Base-by-base conservation (phyloP, 2,329 filamentous ascomycete species). In the Amesomyces nigricolor region DNA sequence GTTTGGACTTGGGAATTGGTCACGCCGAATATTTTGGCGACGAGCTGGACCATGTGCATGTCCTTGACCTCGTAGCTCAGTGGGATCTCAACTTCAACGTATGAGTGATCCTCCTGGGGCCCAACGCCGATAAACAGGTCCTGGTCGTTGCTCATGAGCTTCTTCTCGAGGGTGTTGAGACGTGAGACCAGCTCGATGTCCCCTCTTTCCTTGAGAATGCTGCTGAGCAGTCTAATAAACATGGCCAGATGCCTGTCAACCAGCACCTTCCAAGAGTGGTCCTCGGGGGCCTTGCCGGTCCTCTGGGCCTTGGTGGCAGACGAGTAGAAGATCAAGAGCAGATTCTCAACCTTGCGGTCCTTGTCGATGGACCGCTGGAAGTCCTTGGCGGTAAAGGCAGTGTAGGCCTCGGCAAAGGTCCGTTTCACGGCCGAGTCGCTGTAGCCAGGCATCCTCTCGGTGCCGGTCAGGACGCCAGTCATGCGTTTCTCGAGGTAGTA, bases 271-370 rank as follows among this genome's bases (percentile, higher is more conserved):
- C 90, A 96, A 51, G 83, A 82, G 68, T 95, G 90, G 70, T 97
- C 92, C 46, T 88, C 87, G 0, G 84, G 78, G 0, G 81, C 72
- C 70, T 88, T 88, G 51, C 87, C 81, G 69, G 89, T 64, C 64
- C 89, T 70, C 65, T 96, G 80, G 59, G 95, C 91, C 70, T 95
- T 95, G 45, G 90, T 95, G 6, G 94, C 91, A 60, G 89, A 88
- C 1, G 91, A 95, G 73, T 95, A 97, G 77, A 99, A 97, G 61
- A 97, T 96, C 63, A 99, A 79, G 50, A 99, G 84, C 50, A 97
- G 75, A 61, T 95, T 91, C 71, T 99, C 94, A 19, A 95, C 86
- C 66, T 92, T 86, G 60, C 92, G 83, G 70, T 96, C 92, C 73
- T 95, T 95, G 67, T 96, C 91, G 76, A 96, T 90, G 57, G 85